Base-by-base conservation (phyloP, 2,329 filamentous ascomycete species). In the Akanthomyces muscarius region DNA sequence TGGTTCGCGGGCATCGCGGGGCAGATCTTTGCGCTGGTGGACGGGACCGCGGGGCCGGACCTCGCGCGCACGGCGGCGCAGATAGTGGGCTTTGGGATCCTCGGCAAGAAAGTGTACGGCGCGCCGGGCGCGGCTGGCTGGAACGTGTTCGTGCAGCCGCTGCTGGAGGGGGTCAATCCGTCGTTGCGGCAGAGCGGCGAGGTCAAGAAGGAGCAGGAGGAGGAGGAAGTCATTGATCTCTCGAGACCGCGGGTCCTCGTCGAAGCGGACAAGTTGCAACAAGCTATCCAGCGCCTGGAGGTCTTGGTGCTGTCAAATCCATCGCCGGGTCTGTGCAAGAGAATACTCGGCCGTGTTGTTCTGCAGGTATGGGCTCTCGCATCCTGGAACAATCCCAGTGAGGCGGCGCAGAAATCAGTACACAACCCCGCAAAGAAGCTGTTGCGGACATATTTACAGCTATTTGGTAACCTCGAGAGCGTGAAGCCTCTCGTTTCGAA, bases 111-210 rank as follows among this genome's bases (percentile, higher is more conserved):
- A 68, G 78, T 82, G 30, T 85, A 81, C 57, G 89, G 89, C 13
- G 86, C 87, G 7, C 87, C 87, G 55, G 86, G 82, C 10, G 73
- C 79, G 8, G 74, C 84, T 10, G 88, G 88, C 8, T 90, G 88
- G 88, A 80, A 78, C 36, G 74, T 80, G 0, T 87, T 90, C 66
- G 84, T 84, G 2, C 78, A 81, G 58, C 86, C 87, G 0, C 76
- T 90, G 7, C 67, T 89, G 2, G 72, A 76, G 42, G 69, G 72
- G 16, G 77, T 90, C 25, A 81, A 83, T 60, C 81, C 80, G 65
- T 72, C 77, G 28, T 64, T 76, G 44, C 58, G 61, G 21, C 61
- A 58, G 1, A 42, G 60, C 13, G 21, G 66, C 47, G 42, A 33
- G 30, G 45, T 61, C 36, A 36, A 61, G 47, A 69, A 62, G 60